Evolutionary conservation across 441 rosid species (phyloP), one percentile per base, ranked within the genome.

Genomic region (Pelargonium australe): DNA sequence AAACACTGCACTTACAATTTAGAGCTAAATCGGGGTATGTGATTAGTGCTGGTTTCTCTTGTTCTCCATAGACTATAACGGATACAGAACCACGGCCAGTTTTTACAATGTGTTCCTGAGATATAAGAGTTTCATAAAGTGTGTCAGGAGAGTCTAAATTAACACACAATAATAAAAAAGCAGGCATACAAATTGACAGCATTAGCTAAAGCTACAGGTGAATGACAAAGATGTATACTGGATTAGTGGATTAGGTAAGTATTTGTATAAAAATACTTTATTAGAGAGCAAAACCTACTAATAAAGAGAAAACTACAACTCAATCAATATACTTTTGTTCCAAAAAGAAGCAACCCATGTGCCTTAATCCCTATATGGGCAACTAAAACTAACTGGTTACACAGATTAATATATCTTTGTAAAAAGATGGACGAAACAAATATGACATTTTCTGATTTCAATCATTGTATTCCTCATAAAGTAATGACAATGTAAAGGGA

Each of bases 11-110:
- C 95, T 85, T 81, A 94, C 97, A 72, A 75, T 91, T 89, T 67
- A 91, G 76, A 74, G 92, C 98, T 68, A 94, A 76, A 86, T 94
- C 97, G 13, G 98, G 97, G 81, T 89, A 94, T 3, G 98, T 91
- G 61, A 94, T 75, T 53, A 94, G 87, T 74, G 96, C 98, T 20
- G 95, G 98, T 86, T 91, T 94, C 76, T 91, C 98, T 64, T 72
- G 91, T 79, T 94, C 96, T 72, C 98, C 98, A 72, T 82, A 86
- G 67, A 94, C 96, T 43, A 92, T 80, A 77, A 94, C 98, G 45
- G 89, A 83, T 47, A 94, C 83, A 0, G 81, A 72, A 73, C 98
- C 98, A 75, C 63, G 68, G 76, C 74, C 81, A 81, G 97, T 91
- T 78, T 74, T 84, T 64, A 94, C 76, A 45, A 82, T 75, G 75